phyloP scores from a whole-genome alignment of 164 flowering plant species.

The Chimonanthus salicifolius region DNA sequence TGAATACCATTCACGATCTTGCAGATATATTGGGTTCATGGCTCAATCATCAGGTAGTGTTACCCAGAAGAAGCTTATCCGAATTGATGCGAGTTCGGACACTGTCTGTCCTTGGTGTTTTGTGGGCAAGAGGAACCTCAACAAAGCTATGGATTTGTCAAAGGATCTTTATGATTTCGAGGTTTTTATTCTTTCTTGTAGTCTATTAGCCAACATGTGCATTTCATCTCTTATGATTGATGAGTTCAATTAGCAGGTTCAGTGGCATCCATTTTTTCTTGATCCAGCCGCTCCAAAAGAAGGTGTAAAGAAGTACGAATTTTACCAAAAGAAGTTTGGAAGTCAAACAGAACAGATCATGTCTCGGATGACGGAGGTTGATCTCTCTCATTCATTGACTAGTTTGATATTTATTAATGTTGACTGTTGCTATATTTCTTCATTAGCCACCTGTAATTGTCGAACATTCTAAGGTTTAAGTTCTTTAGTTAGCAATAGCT shows the following conservation, averaged over 20 bases:
- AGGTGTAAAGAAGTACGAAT: constrained; percentile 61
- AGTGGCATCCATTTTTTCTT: constrained; percentile 83
- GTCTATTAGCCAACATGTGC: background rate
- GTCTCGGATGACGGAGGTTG: constrained; percentile 73
- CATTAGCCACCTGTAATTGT: too few species aligned
- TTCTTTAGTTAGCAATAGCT: too few species aligned
- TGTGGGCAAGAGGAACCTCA: constrained; percentile 84
- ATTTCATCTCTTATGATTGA: background rate
- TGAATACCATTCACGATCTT: background rate
- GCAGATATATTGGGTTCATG: constrained; percentile 39
- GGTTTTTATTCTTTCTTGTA: constrained; percentile 31
- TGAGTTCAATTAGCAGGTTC: constrained; percentile 38
- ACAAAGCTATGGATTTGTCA: constrained; percentile 69
- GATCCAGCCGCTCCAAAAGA: constrained; percentile 78
- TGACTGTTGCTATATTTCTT: too few species aligned
- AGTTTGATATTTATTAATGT: background rate
- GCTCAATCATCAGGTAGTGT: constrained; percentile 31
- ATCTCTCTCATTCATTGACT: constrained; percentile 8
- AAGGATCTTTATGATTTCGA: constrained; percentile 71
- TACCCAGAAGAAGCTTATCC: constrained; percentile 57
- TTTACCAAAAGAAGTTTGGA: constrained; percentile 61
- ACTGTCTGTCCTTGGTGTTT: constrained; percentile 98
- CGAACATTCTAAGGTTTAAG: too few species aligned
- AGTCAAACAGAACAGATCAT: constrained; percentile 29
- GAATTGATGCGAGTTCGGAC: constrained; percentile 74